Evolutionary conservation across 768 basidiomycete species (phyloP).

Genomic region (Chiua virens): DNA sequence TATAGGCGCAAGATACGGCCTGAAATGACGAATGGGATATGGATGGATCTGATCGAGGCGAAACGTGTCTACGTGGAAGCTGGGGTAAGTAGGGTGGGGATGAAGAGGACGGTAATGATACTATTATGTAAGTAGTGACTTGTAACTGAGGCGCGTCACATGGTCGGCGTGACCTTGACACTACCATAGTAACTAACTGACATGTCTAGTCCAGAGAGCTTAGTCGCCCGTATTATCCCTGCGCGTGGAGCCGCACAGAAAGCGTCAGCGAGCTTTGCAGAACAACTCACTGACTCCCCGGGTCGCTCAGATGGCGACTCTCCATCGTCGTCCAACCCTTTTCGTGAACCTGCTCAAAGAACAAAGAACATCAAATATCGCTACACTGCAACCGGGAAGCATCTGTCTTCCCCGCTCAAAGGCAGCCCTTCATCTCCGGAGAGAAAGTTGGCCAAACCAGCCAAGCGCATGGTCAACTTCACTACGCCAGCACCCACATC

Average conservation of each 20-base stretch:
- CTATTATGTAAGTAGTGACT: constrained; percentile 15
- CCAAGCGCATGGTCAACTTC: constrained; percentile 1
- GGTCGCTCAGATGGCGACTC: constrained; percentile 25
- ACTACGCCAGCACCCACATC: constrained; percentile 14
- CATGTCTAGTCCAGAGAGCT: constrained; percentile 16
- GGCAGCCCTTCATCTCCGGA: constrained; percentile 34
- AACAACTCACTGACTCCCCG: constrained; percentile 31
- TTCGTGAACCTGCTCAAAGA: constrained; percentile 23
- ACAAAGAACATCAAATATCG: constrained; percentile 33
- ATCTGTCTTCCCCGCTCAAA: constrained; percentile 33
- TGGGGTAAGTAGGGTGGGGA: constrained; percentile 14
- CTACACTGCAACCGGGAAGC: constrained; percentile 33
- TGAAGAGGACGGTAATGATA: constrained; percentile 24
- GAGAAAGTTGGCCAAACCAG: constrained; percentile 11
- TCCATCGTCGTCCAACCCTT: constrained; percentile 17
- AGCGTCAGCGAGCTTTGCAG: constrained; percentile 33
- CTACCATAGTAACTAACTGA: neutral
- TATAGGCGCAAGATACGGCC: constrained; percentile 5
- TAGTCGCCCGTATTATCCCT: constrained; percentile 20
- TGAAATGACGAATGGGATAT: neutral
- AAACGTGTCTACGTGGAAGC: neutral
- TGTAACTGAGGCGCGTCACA: constrained; percentile 11
- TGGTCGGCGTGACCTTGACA: constrained; percentile 11
- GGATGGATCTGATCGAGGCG: constrained; percentile 20
- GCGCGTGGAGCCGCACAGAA: constrained; percentile 35